Evolutionary conservation across 768 basidiomycete species (phyloP).

Genomic region (Leccinum subgranulosum): DNA sequence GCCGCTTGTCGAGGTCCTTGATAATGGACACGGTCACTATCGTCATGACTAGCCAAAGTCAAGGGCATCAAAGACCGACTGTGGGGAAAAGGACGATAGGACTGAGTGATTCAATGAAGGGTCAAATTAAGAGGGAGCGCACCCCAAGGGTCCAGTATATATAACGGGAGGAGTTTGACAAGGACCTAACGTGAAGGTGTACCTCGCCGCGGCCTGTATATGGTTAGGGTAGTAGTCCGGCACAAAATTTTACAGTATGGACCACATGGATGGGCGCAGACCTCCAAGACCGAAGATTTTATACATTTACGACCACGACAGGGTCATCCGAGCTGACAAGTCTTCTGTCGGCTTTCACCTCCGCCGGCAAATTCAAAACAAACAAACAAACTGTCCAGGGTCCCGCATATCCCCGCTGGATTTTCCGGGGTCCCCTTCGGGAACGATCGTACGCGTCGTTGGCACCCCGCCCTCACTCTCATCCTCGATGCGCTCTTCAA

Average conservation of each 20-base stretch:
- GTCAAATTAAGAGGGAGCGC: constrained; percentile 15
- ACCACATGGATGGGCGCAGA: constrained; percentile 19
- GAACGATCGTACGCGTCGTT: neutral
- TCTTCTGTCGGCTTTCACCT: constrained; percentile 17
- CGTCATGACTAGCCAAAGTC: constrained; percentile 21
- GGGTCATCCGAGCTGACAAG: constrained; percentile 13
- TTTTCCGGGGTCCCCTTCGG: constrained; percentile 21
- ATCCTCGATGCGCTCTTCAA: constrained; percentile 12
- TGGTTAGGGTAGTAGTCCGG: constrained; percentile 18
- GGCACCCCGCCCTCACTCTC: constrained; percentile 7
- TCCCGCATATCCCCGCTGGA: neutral
- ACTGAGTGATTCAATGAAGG: constrained; percentile 1
- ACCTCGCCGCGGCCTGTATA: neutral
- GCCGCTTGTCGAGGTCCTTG: constrained; percentile 46
- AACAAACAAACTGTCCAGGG: constrained; percentile 18
- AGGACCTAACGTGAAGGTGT: constrained; percentile 5
- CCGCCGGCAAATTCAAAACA: constrained; percentile 5
- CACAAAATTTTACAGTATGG: constrained; percentile 18
- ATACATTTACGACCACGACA: constrained; percentile 14
- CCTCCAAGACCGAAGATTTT: constrained; percentile 12
- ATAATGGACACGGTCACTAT: constrained; percentile 16
- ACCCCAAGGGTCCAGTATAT: constrained; percentile 19
- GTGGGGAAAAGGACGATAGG: constrained; percentile 10
- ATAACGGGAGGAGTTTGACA: constrained; percentile 6
- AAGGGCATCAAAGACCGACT: constrained; percentile 25